These are phyloP conservation scores for Phytopythium montanum DNA, from an alignment of 352 stramenopile species.

Conservation along the genomic window DNA sequence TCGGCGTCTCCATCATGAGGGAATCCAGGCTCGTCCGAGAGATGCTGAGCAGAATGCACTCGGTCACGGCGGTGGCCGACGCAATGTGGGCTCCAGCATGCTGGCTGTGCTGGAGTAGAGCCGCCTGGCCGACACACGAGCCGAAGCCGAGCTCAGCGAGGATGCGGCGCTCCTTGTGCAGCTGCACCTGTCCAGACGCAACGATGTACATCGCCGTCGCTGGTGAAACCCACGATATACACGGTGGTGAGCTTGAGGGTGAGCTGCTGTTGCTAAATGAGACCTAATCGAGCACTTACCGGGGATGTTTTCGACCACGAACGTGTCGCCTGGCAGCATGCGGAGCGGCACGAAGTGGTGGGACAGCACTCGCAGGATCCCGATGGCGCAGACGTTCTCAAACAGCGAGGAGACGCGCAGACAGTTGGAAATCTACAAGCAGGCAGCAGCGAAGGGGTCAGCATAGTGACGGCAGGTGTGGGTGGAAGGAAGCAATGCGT, in stretches of 20 bases:
- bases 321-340: slow-evolving; percentile 46
- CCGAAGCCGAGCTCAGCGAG: slow-evolving; percentile 64
- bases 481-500: neutral
- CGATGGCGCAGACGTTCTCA: slow-evolving; percentile 74
- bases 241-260: neutral
- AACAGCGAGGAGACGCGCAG: slow-evolving; percentile 78
- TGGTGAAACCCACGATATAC: slow-evolving; percentile 16
- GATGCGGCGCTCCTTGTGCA: slow-evolving; percentile 71
- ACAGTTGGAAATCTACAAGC: slow-evolving; percentile 67
- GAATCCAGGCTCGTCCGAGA: slow-evolving; percentile 60
- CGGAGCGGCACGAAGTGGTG: slow-evolving; percentile 68
- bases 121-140: slow-evolving; percentile 74
- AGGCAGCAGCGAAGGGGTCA: neutral
- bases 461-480: neutral
- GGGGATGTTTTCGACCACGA: slow-evolving; percentile 58
- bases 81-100: slow-evolving; percentile 70
- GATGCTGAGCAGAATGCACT: slow-evolving; percentile 75
- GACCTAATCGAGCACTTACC: slow-evolving; percentile 17
- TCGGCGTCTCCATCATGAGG: slow-evolving; percentile 67
- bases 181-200: slow-evolving; percentile 61
- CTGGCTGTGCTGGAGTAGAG: slow-evolving; percentile 55
- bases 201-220: slow-evolving; percentile 79
- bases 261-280: neutral
- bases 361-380: slow-evolving; percentile 73
- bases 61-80: slow-evolving; percentile 59